Percentiles rank a stretch among this genome's conserved stretches.
Evolutionary conservation across 805 yeast genomes (phyloP).

Genomic region (Myxozyma geophila): DNA sequence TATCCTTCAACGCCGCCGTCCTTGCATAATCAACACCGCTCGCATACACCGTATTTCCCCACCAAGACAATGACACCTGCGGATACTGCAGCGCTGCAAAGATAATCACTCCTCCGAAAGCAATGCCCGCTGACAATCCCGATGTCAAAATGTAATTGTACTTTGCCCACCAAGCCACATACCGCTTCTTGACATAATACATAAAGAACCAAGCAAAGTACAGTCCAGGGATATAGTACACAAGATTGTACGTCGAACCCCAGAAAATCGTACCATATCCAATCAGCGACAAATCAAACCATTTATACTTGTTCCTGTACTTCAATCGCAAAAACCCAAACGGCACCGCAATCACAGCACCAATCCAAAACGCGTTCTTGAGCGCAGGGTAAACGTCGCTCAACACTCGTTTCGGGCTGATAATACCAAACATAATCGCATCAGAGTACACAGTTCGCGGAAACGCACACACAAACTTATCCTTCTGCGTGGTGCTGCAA

Average conservation of each 20-base stretch:
- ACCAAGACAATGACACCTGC: slow-evolving; percentile 51
- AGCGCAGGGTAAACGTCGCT: slow-evolving; percentile 20
- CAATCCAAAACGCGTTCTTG: slow-evolving; percentile 25
- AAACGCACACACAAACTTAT: slow-evolving; percentile 24
- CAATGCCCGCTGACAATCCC: slow-evolving; percentile 69
- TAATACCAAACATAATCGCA: slow-evolving; percentile 29
- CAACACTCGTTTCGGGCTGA: slow-evolving; percentile 25
- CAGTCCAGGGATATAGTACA: slow-evolving; percentile 23
- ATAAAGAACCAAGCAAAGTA: slow-evolving; percentile 57
- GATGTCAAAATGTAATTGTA: slow-evolving; percentile 69
- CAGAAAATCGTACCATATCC: slow-evolving; percentile 22
- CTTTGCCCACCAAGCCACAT: slow-evolving; percentile 75
- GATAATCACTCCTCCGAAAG: slow-evolving; percentile 61
- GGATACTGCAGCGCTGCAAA: slow-evolving; percentile 53
- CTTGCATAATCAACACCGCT: slow-evolving; percentile 21
- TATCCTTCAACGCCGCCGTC: slow-evolving; percentile 3
- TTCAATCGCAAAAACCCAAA: slow-evolving; percentile 21
- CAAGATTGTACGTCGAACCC: slow-evolving; percentile 26
- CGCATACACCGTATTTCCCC: slow-evolving; percentile 55
- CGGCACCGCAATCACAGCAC: slow-evolving; percentile 26
- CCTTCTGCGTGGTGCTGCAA: slow-evolving; percentile 25
- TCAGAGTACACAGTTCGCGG: slow-evolving; percentile 28
- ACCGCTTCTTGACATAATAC: slow-evolving; percentile 58
- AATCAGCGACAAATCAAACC: slow-evolving; percentile 17
- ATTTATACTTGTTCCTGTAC: slow-evolving; percentile 5